Conservation (phyloP, 352 stramenopile species). For the Blastocystis sp. region DNA sequence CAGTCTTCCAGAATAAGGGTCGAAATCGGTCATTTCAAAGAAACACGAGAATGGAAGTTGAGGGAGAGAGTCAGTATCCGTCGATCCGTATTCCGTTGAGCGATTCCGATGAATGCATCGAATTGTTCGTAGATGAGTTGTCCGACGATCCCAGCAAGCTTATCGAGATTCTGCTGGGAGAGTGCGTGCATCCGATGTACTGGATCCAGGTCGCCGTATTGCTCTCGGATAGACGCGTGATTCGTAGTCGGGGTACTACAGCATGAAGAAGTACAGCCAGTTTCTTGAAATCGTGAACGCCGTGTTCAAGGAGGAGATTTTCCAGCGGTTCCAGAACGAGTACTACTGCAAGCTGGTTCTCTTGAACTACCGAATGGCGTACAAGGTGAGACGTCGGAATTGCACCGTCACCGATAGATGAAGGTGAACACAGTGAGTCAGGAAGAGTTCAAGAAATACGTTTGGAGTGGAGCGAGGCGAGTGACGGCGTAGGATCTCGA, state of each 20-base stretch:
- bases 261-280: constrained; percentile 64
- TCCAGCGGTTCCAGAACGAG: constrained; percentile 38
- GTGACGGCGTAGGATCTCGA: constrained; percentile 29
- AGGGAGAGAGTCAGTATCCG: constrained; percentile 1
- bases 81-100: constrained; percentile 63
- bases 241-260: constrained; percentile 63
- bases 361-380: constrained; percentile 57
- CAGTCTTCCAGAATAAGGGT: background rate
- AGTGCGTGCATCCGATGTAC: constrained; percentile 46
- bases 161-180: constrained; percentile 37
- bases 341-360: constrained; percentile 68
- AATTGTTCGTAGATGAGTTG: constrained; percentile 69
- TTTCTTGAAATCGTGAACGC: constrained; percentile 62
- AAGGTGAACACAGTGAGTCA: constrained; percentile 56
- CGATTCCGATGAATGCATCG: constrained; percentile 60
- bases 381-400: constrained; percentile 19
- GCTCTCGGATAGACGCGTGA: background rate
- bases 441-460: constrained; percentile 66
- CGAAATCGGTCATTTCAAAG: background rate
- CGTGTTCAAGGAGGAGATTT: constrained; percentile 65
- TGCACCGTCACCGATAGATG: background rate
- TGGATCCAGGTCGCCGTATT: constrained; percentile 67
- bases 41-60: constrained; percentile 51
- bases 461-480: background rate
- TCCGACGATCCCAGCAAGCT: constrained; percentile 39